Base-by-base conservation (phyloP, 176 grass and related monocot genomes). In the Canna indica region DNA sequence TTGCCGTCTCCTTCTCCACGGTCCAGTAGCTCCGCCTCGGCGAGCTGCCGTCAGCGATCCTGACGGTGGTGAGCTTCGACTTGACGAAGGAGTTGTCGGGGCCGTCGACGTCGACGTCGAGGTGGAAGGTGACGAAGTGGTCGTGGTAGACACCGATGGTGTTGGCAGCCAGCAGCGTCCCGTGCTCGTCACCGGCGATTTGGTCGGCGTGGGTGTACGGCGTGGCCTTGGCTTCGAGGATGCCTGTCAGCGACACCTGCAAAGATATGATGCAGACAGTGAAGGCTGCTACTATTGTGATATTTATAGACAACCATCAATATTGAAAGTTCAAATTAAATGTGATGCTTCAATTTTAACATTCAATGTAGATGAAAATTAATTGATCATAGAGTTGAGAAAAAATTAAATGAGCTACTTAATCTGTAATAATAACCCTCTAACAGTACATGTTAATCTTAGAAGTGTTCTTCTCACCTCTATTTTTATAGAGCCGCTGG, bases 111-210 rank as follows among this genome's bases (percentile, higher is more conserved):
- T 96, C 88, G 31, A 91, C 76, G 81, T 96, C 83, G 1, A 96
- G 67, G 67, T 88, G 79, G 76, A 76, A 96, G 3, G 88, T 91
- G 1, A 91, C n/a, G 61, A 88, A 88, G 71, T 88, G 92, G 76
- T 96, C 92, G 80, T 96, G 88, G 73, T 96, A 88, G 68, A 96
- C 48, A 69, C 81, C 88, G n/a, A 96, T 36, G 7, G 83, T 91
- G 76, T 91, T 91, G 64, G 79, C 81, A 0, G 88, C 67, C 16
- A 96, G 69, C 76, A 96, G 70, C 25, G 73, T 81, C 28, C 85
- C 83, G 64, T 84, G 77, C 70, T 74, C 47, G 26, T 91, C 83
- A 10, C 25, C 36, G 20, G 38, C 59, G 73, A 88, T 71, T 68
- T 96, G 52, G 59, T 84, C 81, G 1, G 73, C 69, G 47, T 96